Conservation (phyloP, 108 stramenopile species). For the Discostella stelligeroides region DNA sequence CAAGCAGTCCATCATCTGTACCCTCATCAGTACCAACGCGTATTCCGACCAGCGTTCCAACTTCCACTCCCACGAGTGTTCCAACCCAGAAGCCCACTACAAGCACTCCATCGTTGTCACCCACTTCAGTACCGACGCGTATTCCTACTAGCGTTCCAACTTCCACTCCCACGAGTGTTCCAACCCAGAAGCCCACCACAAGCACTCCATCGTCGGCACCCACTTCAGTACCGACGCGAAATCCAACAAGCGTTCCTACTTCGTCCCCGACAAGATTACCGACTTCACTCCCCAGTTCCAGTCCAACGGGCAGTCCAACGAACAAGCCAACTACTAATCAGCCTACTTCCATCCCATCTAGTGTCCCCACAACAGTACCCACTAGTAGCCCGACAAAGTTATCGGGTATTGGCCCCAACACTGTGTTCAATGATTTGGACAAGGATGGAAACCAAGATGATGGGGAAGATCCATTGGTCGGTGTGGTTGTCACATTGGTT, state of each 20-base stretch:
- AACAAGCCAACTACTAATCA: background rate
- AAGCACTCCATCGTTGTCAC: background rate
- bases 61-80: background rate
- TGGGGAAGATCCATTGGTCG: conserved; percentile 25
- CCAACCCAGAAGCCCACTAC: background rate
- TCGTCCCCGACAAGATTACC: too few species aligned
- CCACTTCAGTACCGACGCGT: conserved; percentile 13
- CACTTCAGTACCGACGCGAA: conserved; percentile 9
- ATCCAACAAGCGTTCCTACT: too few species aligned
- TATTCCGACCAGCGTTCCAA: too few species aligned
- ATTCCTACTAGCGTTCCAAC: too few species aligned
- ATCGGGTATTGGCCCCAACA: conserved; percentile 23
- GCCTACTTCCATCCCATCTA: background rate
- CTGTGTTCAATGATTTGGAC: conserved; percentile 29
- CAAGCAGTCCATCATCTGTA: background rate
- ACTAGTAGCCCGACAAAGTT: background rate
- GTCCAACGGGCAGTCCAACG: background rate
- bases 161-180: background rate
- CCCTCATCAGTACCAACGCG: conserved; percentile 14
- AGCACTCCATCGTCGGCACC: conserved; percentile 3
- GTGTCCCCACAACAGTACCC: background rate
- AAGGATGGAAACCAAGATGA: conserved; percentile 39
- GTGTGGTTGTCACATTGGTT: conserved; percentile 23
- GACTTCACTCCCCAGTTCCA: background rate
- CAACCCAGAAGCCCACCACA: background rate